phyloP scores from a whole-genome alignment of 2,329 filamentous ascomycete genomes.

The Aspergillus sclerotialis region DNA sequence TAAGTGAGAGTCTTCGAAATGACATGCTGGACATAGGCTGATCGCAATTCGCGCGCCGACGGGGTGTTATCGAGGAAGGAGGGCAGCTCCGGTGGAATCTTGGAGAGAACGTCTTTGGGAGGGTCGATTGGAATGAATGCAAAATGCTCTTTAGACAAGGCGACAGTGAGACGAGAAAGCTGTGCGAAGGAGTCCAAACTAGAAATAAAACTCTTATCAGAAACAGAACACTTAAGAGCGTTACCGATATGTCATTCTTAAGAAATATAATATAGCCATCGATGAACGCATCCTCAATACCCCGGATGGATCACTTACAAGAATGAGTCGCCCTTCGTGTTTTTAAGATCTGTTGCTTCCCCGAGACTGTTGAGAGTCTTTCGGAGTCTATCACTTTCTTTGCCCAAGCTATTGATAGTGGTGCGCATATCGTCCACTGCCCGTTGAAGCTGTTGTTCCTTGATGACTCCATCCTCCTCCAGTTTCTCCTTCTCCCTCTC shows the following conservation, averaged over 20 bases:
- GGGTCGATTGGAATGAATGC: conserved; percentile 45
- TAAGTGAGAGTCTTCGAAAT: conserved; percentile 51
- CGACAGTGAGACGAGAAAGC: conserved; percentile 45
- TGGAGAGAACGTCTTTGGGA: conserved; percentile 43
- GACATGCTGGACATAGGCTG: conserved; percentile 50
- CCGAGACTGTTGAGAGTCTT: conserved; percentile 45
- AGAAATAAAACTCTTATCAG: conserved; percentile 32
- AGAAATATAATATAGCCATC: conserved; percentile 1
- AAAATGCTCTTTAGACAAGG: conserved; percentile 47
- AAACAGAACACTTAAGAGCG: conserved; percentile 33
- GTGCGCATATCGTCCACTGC: conserved; percentile 37
- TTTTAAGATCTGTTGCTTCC: conserved; percentile 47
- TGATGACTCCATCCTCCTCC: conserved; percentile 39
- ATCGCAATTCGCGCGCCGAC: conserved; percentile 46
- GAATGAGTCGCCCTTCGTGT: conserved; percentile 42
- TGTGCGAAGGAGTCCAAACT: conserved; percentile 48
- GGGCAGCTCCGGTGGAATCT: conserved; percentile 47
- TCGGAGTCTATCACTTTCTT: conserved; percentile 45
- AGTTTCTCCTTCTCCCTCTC: conserved; percentile 38
- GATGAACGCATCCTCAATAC: conserved; percentile 13
- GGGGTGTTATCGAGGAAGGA: conserved; percentile 48
- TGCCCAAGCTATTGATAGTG: conserved; percentile 44
- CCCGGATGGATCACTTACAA: conserved; percentile 42
- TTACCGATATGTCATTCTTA: conserved; percentile 19
- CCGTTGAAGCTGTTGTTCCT: conserved; percentile 40